Percentiles rank a stretch among this genome's conserved stretches.
Evolutionary conservation across 2,329 filamentous ascomycete genomes (phyloP).

Genomic region (Penicillium sp.): DNA sequence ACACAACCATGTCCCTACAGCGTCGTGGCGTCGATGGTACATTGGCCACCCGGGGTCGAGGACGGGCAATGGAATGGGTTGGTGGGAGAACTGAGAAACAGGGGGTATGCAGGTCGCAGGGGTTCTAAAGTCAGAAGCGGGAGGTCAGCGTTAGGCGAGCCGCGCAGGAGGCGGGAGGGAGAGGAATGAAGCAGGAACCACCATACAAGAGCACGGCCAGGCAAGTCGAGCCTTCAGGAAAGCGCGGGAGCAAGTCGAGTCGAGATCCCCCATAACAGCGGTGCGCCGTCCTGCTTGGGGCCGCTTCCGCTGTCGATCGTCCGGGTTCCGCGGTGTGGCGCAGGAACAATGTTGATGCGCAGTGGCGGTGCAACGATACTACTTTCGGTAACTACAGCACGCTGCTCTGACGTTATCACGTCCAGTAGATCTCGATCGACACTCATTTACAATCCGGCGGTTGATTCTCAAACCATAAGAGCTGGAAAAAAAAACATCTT

Average conservation of each 20-base stretch:
- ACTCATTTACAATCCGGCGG: neutral
- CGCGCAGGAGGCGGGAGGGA: too few relatives aligned
- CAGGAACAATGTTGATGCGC: constrained; percentile 32
- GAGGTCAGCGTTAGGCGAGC: constrained; percentile 3
- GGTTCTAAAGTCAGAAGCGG: constrained; percentile 6
- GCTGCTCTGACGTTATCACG: too few relatives aligned
- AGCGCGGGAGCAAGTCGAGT: neutral
- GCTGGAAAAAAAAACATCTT: too few relatives aligned
- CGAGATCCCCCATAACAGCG: constrained; percentile 13
- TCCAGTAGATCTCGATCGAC: neutral
- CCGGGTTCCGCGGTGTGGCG: constrained; percentile 25
- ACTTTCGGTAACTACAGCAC: too few relatives aligned
- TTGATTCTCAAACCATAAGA: too few relatives aligned
- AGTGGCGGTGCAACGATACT: constrained; percentile 36
- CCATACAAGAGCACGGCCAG: constrained; percentile 7
- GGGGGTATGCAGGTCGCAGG: constrained; percentile 15
- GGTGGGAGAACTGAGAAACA: constrained; percentile 17
- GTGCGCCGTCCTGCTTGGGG: constrained; percentile 21
- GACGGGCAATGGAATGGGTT: constrained; percentile 1
- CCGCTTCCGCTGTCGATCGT: constrained; percentile 34
- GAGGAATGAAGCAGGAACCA: neutral
- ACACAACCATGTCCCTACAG: constrained; percentile 32
- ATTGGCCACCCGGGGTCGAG: constrained; percentile 21
- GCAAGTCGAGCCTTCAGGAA: neutral
- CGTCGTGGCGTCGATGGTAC: constrained; percentile 17